Evolutionary conservation across 768 basidiomycete genomes (phyloP).

Genomic region (Lactifluus pinguis): DNA sequence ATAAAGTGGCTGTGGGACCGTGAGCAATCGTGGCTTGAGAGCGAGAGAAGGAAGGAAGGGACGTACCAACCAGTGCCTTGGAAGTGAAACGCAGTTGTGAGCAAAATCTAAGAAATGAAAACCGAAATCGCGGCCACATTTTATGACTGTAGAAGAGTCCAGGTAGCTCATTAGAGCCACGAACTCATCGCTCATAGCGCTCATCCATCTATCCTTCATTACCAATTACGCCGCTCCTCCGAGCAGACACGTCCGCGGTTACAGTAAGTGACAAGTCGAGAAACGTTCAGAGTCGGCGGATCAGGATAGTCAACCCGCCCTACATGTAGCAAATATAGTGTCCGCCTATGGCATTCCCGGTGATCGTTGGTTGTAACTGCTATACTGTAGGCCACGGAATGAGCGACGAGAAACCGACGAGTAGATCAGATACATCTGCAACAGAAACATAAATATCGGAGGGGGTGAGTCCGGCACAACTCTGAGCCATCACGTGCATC

Average conservation of each 20-base stretch:
- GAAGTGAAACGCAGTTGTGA: not conserved
- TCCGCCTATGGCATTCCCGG: too few relatives aligned
- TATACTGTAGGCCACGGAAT: too few relatives aligned
- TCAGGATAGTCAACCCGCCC: too few relatives aligned
- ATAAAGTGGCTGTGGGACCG: not conserved
- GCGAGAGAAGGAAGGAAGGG: not conserved
- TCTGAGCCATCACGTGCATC: too few relatives aligned
- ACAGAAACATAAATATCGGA: too few relatives aligned
- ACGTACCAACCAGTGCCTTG: conserved; percentile 4
- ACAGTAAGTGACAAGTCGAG: too few relatives aligned
- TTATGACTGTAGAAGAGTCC: not conserved
- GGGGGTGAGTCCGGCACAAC: too few relatives aligned
- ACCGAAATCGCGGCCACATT: not conserved
- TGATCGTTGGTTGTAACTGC: too few relatives aligned
- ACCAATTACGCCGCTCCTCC: not conserved
- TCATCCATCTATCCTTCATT: not conserved
- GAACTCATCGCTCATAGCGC: not conserved
- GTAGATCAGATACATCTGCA: too few relatives aligned
- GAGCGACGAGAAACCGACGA: too few relatives aligned
- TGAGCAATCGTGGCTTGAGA: not conserved
- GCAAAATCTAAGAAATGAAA: not conserved
- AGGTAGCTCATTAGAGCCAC: not conserved
- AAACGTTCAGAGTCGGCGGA: too few relatives aligned
- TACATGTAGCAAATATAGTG: too few relatives aligned
- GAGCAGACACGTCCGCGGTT: not conserved